These are phyloP conservation scores for Trichoderma cornu-damae DNA, from an alignment of 2,329 filamentous ascomycete species.

Conservation along the genomic window DNA sequence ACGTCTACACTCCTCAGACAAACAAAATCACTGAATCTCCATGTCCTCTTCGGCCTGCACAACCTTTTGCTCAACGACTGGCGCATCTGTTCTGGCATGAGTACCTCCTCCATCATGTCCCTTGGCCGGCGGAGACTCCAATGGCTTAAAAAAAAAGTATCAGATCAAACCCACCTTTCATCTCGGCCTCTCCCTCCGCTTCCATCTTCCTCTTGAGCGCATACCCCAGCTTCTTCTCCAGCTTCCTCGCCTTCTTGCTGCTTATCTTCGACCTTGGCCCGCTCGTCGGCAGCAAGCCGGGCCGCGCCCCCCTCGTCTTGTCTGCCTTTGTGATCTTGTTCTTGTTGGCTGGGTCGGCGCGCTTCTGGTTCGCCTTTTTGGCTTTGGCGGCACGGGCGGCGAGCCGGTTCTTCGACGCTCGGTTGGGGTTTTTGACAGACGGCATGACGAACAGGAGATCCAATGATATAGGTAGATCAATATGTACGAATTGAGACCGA, in stretches of 20 bases:
- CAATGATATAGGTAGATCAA: neutral
- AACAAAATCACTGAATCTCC: constrained; percentile 21
- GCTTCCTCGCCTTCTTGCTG: constrained; percentile 52
- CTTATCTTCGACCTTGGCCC: constrained; percentile 48
- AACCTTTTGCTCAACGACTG: constrained; percentile 5
- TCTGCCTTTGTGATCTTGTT: constrained; percentile 41
- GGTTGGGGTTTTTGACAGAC: constrained; percentile 56
- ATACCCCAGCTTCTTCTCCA: constrained; percentile 50
- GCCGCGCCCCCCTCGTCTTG: constrained; percentile 44
- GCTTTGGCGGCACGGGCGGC: constrained; percentile 42
- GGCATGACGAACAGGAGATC: constrained; percentile 36
- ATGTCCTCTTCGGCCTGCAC: constrained; percentile 23
- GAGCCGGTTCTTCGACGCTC: constrained; percentile 49
- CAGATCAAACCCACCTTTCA: constrained; percentile 38
- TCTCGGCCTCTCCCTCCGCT: constrained; percentile 45
- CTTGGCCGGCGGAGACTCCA: neutral
- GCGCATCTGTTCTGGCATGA: constrained; percentile 22
- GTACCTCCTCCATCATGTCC: neutral
- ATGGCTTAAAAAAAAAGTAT: neutral
- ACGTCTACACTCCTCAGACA: neutral
- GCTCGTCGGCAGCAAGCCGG: constrained; percentile 51
- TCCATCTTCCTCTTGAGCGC: constrained; percentile 50
- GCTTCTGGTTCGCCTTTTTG: constrained; percentile 42
- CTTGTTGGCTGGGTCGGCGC: constrained; percentile 35
- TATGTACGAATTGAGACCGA: neutral